phyloP scores from a whole-genome alignment of 352 stramenopile species.

The Phytophthora nicotianae region DNA sequence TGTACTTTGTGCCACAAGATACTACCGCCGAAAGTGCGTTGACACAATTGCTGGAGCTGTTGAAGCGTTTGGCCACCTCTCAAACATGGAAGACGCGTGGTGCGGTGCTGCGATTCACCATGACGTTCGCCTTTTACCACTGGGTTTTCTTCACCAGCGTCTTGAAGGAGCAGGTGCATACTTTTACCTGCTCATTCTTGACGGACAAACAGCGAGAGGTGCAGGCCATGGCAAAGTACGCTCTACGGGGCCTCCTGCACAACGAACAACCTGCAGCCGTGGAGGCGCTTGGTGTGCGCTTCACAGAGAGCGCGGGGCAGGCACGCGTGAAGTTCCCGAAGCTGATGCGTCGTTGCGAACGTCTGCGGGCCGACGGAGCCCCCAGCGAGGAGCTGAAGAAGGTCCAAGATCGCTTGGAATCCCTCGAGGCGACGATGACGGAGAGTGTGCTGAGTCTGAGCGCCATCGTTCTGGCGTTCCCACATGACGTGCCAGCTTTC shows the following conservation, averaged over 20 bases:
- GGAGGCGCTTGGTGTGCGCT: conserved; percentile 40
- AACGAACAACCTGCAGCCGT: conserved; percentile 50
- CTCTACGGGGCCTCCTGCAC: conserved; percentile 67
- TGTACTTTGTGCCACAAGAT: conserved; percentile 40
- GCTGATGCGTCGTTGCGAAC: conserved; percentile 56
- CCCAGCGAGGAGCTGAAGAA: conserved; percentile 41
- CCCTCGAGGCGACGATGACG: conserved; percentile 59
- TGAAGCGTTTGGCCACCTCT: conserved; percentile 50
- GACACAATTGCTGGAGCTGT: conserved; percentile 40
- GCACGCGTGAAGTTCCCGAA: conserved; percentile 63
- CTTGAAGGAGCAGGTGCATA: conserved; percentile 54
- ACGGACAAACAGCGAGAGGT: conserved; percentile 78
- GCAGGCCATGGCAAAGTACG: conserved; percentile 82
- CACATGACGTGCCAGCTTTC: conserved; percentile 71
- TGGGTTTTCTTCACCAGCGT: conserved; percentile 54
- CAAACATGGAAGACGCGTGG: conserved; percentile 71
- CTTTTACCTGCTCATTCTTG: conserved; percentile 58
- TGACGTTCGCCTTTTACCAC: conserved; percentile 79
- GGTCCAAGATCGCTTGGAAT: conserved; percentile 45
- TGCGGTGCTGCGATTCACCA: conserved; percentile 74
- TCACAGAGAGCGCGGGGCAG: conserved; percentile 44
- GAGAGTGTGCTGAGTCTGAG: conserved; percentile 72
- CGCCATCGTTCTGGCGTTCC: conserved; percentile 75
- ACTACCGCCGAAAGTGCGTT: conserved; percentile 14
- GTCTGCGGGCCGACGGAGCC: conserved; percentile 40